Evolutionary conservation across 2,329 filamentous ascomycete species (phyloP), one percentile per base, ranked within the genome.

Genomic region (Dichotomopilus funicola): DNA sequence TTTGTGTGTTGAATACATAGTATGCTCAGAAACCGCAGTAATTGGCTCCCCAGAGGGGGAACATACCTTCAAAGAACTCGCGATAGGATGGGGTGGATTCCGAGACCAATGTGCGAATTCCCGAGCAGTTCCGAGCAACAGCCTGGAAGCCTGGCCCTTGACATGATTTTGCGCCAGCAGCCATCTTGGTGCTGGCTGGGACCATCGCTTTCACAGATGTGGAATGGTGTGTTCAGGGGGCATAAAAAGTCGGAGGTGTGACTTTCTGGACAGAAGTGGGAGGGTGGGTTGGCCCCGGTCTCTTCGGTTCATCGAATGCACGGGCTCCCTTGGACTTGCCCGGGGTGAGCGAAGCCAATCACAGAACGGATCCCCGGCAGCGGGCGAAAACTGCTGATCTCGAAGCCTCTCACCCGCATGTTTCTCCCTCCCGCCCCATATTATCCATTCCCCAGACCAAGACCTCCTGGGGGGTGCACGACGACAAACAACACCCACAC

Each of bases 321-420:
- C 60, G 49, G 61, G 55, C 52, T 52, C 48, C 48, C 54, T 54
- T 53, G 38, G 54, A 54, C 53, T 6, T 9, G 50, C 45, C 40
- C 53, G 56, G 49, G 35, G 46, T 35, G 8, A 43, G 40, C 36
- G 46, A 31, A 38, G 27, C 64, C 64, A 66, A 66, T 66, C 56
- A 64, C 49, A 56, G 50, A 46, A 38, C 56, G 55, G 13, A 37
- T 54, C 61, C 60, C 60, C 55, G 46, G 11, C 44, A 55, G 57
- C 41, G 55, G 58, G 49, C 54, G 50, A 57, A 60, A 61, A 58
- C 59, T 59, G 61, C 62, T 64, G 62, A 63, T 65, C 61, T 61
- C 59, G 55, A 63, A 57, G 60, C 47, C 52, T 62, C 60, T 49
- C 48, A 19, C 42, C 35, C 44, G 37, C 36, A 33, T 37, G 59